phyloP scores from a whole-genome alignment of 2,329 filamentous ascomycete genomes.

The Diaporthe vaccinii region DNA sequence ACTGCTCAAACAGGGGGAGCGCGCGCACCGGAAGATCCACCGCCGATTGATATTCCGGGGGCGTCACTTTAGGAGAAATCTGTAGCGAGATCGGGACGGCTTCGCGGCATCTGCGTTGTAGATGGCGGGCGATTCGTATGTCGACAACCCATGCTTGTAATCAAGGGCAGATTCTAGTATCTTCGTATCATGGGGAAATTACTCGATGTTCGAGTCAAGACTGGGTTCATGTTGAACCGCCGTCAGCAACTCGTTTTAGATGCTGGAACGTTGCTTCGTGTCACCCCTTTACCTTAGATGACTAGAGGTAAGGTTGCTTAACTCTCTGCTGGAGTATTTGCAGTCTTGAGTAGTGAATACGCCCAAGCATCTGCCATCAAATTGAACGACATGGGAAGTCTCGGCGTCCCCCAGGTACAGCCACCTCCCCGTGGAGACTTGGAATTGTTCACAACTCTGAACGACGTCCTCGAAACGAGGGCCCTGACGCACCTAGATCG shows the following conservation, averaged over 20 bases:
- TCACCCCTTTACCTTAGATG: background rate
- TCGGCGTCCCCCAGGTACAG: background rate
- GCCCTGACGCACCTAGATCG: background rate
- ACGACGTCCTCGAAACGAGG: slow-evolving; percentile 21
- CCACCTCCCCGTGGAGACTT: background rate
- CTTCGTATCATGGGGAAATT: background rate
- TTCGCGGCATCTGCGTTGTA: background rate
- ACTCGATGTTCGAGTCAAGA: background rate
- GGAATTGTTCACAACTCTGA: slow-evolving; percentile 3
- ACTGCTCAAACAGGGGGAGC: slow-evolving; percentile 5
- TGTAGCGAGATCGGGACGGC: background rate
- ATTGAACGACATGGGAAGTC: background rate
- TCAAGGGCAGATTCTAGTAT: background rate
- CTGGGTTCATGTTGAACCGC: background rate
- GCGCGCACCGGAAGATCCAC: background rate
- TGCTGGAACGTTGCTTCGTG: background rate
- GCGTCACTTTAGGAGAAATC: background rate
- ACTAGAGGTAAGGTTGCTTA: background rate
- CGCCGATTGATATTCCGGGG: background rate
- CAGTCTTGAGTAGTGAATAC: background rate
- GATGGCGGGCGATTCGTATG: background rate
- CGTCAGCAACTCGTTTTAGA: background rate
- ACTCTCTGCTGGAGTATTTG: background rate
- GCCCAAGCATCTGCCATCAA: background rate
- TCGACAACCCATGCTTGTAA: background rate